A percentile compares a stretch with the other conserved stretches of the same genome.
These are phyloP conservation scores for Podospora didyma DNA, from an alignment of 495 filamentous ascomycete species.

Conservation along the genomic window DNA sequence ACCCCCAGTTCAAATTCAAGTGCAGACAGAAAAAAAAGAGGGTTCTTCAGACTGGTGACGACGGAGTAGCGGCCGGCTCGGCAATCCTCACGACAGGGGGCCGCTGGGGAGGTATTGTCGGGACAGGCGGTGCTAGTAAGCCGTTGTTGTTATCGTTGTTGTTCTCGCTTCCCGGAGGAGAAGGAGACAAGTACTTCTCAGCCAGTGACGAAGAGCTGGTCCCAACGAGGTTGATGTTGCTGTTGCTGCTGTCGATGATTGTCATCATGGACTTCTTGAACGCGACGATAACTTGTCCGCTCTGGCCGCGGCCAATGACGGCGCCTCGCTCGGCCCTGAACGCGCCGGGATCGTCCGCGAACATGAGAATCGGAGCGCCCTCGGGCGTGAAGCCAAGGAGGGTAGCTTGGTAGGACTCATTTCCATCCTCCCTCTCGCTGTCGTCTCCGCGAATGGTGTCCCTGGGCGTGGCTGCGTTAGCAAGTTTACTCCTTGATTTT, in stretches of 20 bases:
- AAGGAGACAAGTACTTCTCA: background rate
- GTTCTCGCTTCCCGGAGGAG: no score
- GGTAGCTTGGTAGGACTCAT: constrained; percentile 17
- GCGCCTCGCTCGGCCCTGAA: constrained; percentile 16
- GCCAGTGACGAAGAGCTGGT: no score
- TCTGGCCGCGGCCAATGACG: constrained; percentile 16
- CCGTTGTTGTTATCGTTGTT: no score
- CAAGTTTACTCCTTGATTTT: background rate
- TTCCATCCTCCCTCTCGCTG: constrained; percentile 20
- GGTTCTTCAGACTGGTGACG: background rate
- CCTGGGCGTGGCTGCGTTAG: constrained; percentile 8
- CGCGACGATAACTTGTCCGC: constrained; percentile 24
- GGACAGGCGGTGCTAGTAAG: background rate
- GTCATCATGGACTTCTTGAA: constrained; percentile 22
- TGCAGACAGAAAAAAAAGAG: background rate
- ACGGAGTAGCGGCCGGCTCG: background rate
- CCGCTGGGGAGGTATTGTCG: background rate
- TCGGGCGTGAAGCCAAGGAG: constrained; percentile 33
- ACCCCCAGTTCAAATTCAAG: no score
- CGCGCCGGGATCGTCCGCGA: constrained; percentile 21
- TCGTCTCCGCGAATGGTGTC: constrained; percentile 26
- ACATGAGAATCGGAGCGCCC: constrained; percentile 24
- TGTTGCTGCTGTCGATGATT: constrained; percentile 3
- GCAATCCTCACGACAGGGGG: constrained; percentile 3
- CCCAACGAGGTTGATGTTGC: background rate